A percentile compares a stretch with the other conserved stretches of the same genome.
These are phyloP conservation scores for Phytophthora capsici DNA, from an alignment of 352 stramenopile genomes.

Conservation along the genomic window DNA sequence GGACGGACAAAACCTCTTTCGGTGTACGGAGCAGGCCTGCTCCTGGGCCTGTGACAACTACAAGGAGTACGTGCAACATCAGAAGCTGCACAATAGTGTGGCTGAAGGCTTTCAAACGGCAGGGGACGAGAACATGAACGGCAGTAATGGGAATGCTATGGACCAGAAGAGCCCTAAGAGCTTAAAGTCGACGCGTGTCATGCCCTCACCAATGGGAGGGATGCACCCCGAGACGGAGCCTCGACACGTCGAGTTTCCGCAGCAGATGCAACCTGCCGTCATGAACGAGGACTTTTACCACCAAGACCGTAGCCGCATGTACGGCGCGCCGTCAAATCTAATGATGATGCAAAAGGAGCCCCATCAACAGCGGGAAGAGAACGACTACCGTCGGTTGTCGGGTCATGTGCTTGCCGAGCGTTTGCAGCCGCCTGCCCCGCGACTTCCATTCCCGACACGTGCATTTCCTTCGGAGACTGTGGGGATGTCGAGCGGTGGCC, in stretches of 20 bases:
- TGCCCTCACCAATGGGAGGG: conserved; percentile 17
- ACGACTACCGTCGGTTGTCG: conserved; percentile 28
- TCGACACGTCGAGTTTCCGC: conserved; percentile 21
- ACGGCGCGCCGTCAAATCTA: conserved; percentile 14
- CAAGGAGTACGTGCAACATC: conserved; percentile 82
- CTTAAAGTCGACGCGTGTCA: conserved; percentile 11
- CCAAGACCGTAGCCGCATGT: conserved; percentile 43
- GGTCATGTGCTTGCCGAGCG: conserved; percentile 25
- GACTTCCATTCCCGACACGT: conserved; percentile 64
- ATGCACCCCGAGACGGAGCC: conserved; percentile 9
- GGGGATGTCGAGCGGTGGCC: conserved; percentile 26
- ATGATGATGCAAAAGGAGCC: conserved; percentile 40
- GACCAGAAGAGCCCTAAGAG: conserved; percentile 10
- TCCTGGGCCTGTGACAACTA: conserved; percentile 82
- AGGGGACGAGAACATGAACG: conserved; percentile 27
- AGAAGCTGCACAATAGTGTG: conserved; percentile 72
- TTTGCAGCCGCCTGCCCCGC: conserved; percentile 15
- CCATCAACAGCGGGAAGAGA: conserved; percentile 36
- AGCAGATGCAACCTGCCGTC: conserved; percentile 3
- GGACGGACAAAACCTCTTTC: conserved; percentile 78
- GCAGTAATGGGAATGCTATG: conserved; percentile 18
- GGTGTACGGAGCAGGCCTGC: conserved; percentile 64
- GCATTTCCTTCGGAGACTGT: conserved; percentile 61
- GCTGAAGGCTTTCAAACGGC: conserved; percentile 29
- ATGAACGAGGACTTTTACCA: conserved; percentile 40